Base-by-base conservation (phyloP, 805 yeast genomes). In the Candida fluviatilis region DNA sequence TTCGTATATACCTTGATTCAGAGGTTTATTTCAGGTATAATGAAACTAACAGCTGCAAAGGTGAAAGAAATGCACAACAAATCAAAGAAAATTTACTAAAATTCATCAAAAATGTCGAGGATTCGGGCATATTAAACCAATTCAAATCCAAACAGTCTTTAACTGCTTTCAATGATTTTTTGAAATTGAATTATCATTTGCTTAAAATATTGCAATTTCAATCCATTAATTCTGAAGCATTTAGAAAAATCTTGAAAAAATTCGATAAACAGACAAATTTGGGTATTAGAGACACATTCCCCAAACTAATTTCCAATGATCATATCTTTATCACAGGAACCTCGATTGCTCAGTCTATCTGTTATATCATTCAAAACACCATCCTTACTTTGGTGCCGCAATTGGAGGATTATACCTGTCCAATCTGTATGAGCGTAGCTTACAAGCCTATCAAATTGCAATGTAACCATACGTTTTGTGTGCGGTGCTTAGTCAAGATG, bases 371-470 rank as follows among this genome's bases (percentile, higher is more conserved):
- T 24, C 73, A 81, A 21, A 65, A 64, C 17, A 66, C 76, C 18
- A 57, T 84, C 13, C 55, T 84, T 26, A 68, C 72, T 19, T 57
- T 84, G 1, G 62, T 82, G 1, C 93, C 93, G 1, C 90, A 82
- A 54, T 59, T 84, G 4, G 90, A 84, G 35, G 91, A 84, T 54
- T 84, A 82, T 50, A 63, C 77, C 1, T 84, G 93, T 52, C 87
- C 90, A 1, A 77, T 84, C 7, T 84, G 93, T 53, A 73, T 76
- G 55, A 69, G 76, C 2, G 70, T 84, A 33, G 88, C 89, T 0
- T 84, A 72, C 60, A 81, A 82, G 49, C 93, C 93, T 2, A 79
- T 84, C 34, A 60, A 79, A 34, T 61, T 84, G 12, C 60, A 57
- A 7, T 84, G 93, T 55, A 72, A 72, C 1, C 93, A 84, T 52